Base-by-base conservation (phyloP, 2,329 filamentous ascomycete genomes). In the Stemphylium lycopersici region DNA sequence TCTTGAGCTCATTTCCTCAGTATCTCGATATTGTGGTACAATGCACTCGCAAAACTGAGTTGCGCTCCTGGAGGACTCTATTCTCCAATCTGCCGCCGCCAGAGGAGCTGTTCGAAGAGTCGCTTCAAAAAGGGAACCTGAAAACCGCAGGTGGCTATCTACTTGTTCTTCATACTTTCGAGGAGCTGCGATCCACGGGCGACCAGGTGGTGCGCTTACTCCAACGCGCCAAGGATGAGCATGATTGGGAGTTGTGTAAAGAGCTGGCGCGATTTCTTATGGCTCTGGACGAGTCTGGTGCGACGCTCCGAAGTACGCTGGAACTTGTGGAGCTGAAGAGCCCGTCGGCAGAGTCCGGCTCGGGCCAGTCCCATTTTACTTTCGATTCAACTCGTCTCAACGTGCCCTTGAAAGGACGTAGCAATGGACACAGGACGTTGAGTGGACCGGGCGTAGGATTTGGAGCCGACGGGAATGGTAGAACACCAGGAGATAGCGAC, bases 101-200 rank as follows among this genome's bases (percentile, higher is more conserved):
- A 3, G 89, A 92, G 67, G 90, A 95, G 63, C 83, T 99, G 0
- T 99, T 99, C 66, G 93, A 99, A 73, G 91, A 96, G 73, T 93
- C 92, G 4, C 79, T 99, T 8, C 87, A 89, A 61, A 86, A 90
- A 51, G 92, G 91, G 3, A 90, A 89, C 3, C 80, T 99, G 44
- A 98, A 98, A 76, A 99, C 95, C 5, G 96, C 95, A 2, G 93
- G 93, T 8, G 95, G 96, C 0, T 99, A 98, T 74, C 83, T 99
- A n/a, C 85, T 99, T 15, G 90, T 99, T 32, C 80, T 99, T 32
- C 93, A 99, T 71, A 96, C 92, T 0, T 83, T 89, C 57, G 84
- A 87, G 54, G 82, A 84, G 41, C 52, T 77, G 5, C 78, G 80
- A 48, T 82, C 87, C 2, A 89, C 87, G 16, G 88, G 87, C 12